These are phyloP conservation scores for Dunaliella sp. DNA, from an alignment of 139 green algal genomes.

Conservation along the genomic window DNA sequence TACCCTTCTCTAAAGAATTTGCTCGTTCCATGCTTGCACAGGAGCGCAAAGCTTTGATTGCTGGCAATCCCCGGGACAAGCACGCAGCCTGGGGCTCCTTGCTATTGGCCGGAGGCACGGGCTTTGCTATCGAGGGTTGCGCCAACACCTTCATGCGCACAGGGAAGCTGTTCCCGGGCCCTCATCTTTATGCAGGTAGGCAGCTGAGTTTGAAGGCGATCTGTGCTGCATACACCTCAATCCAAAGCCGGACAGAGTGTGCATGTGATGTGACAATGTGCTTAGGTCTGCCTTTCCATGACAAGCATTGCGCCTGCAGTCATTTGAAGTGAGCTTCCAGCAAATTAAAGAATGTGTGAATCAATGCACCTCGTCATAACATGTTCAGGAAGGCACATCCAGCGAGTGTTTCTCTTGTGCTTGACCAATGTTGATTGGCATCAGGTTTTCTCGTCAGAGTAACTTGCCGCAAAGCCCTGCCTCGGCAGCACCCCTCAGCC, in stretches of 20 bases:
- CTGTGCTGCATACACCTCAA: background rate
- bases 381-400: too few relatives aligned
- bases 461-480: too few relatives aligned
- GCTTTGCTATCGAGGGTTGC: conserved; percentile 79
- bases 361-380: too few relatives aligned
- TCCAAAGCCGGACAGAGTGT: background rate
- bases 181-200: conserved; percentile 91
- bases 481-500: too few relatives aligned
- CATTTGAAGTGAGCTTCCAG: background rate
- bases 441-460: too few relatives aligned
- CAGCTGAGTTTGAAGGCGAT: background rate
- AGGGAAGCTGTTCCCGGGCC: conserved; percentile 95
- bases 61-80: conserved; percentile 76
- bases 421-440: too few relatives aligned
- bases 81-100: conserved; percentile 82
- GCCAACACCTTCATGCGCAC: conserved; percentile 95
- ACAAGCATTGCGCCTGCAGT: too few relatives aligned
- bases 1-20: too few relatives aligned
- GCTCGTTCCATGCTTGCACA: too few relatives aligned
- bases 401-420: too few relatives aligned
- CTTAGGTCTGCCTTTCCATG: background rate
- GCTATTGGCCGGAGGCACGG: conserved; percentile 83
- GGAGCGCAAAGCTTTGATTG: conserved; percentile 87
- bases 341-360: background rate
- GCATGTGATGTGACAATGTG: too few relatives aligned